Conservation (phyloP, 2,329 filamentous ascomycete genomes). For the Alternaria ethzedia region DNA sequence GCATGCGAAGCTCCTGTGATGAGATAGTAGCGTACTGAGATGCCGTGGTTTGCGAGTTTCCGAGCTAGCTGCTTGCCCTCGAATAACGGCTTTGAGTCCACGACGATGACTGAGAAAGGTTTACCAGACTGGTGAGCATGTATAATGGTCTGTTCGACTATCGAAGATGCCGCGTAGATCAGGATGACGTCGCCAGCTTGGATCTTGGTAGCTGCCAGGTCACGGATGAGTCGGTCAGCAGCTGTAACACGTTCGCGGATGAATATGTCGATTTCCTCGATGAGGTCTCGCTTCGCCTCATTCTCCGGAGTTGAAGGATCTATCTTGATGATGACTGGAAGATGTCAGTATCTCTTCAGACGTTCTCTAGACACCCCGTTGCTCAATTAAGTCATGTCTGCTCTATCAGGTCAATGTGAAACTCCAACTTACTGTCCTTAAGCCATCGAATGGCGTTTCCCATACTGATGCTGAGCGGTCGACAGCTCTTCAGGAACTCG, state of each 20-base stretch:
- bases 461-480: conserved; percentile 96
- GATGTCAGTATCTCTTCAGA: conserved; percentile 3
- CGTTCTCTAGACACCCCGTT: neutral
- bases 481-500: conserved; percentile 88
- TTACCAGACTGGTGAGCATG: conserved; percentile 73
- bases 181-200: conserved; percentile 80
- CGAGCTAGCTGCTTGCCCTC: conserved; percentile 76
- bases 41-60: conserved; percentile 70
- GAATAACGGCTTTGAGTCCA: conserved; percentile 76
- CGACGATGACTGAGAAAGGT: conserved; percentile 80
- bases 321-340: conserved; percentile 77
- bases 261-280: conserved; percentile 84
- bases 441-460: conserved; percentile 95
- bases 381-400: neutral
- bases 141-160: conserved; percentile 83
- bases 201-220: conserved; percentile 77
- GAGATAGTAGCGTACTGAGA: conserved; percentile 81
- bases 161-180: conserved; percentile 83
- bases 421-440: conserved; percentile 65
- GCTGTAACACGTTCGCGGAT: conserved; percentile 88
- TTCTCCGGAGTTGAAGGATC: conserved; percentile 84
- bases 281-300: conserved; percentile 79
- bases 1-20: conserved; percentile 79
- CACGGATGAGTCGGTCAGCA: conserved; percentile 84
- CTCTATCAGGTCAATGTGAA: neutral